Base-by-base conservation (phyloP, 345 rosid genomes). In the Corymbia maculata region DNA sequence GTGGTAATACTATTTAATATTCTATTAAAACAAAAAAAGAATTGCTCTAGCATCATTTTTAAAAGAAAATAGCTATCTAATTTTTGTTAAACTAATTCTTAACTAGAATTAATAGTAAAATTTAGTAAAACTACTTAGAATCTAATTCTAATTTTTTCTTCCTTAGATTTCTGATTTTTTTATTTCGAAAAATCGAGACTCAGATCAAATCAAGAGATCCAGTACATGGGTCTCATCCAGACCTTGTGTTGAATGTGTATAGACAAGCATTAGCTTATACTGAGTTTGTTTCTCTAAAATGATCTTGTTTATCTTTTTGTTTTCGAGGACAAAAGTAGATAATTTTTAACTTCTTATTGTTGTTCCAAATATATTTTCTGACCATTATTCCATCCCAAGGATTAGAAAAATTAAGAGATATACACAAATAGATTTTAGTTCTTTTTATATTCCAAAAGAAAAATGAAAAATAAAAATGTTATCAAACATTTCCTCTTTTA, bases 1-100 rank as follows among this genome's bases (percentile, higher is more conserved):
- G 9, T 55, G 2, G 61, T 55, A 55, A 55, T 55, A 0, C 0
- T 5, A 55, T 55, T 11, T 55, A 55, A 55, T 55, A 55, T 55
- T 1, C 2, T 1, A 22, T 55, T 55, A 0, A 55, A 55, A 55
- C 2, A 22, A 55, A n/a, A n/a, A n/a, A n/a, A n/a, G n/a, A n/a
- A n/a, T n/a, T n/a, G n/a, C n/a, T n/a, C n/a, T n/a, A n/a, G n/a
- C n/a, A n/a, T n/a, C n/a, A n/a, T n/a, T n/a, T n/a, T n/a, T n/a
- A n/a, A n/a, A n/a, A n/a, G n/a, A n/a, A n/a, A n/a, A n/a, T n/a
- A n/a, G n/a, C n/a, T n/a, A n/a, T n/a, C n/a, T n/a, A n/a, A n/a
- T 22, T 22, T 52, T 53, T 55, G 61, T 28, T 22, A 55, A 55
- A 55, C 12, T 55, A 3, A 22, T 55, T 55, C 28, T 55, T 21